A percentile compares a stretch with the other conserved stretches of the same genome.
These are phyloP conservation scores for Dactylonectria macrodidyma DNA, from an alignment of 2,329 filamentous ascomycete genomes.

Conservation along the genomic window DNA sequence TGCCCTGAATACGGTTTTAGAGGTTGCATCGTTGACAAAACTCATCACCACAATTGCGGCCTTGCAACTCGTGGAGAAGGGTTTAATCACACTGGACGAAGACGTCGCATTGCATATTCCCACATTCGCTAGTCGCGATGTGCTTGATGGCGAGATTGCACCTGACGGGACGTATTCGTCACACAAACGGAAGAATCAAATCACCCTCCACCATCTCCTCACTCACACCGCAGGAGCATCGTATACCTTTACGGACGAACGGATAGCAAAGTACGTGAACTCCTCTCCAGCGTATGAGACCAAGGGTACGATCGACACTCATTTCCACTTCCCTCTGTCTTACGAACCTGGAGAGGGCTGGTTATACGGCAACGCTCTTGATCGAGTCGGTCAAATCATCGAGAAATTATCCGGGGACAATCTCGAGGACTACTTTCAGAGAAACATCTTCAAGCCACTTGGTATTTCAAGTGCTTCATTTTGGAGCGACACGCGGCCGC, in stretches of 20 bases:
- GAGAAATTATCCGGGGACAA: neutral
- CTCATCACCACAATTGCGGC: neutral
- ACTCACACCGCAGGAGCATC: neutral
- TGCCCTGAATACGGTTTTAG: neutral
- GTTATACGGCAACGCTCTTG: neutral
- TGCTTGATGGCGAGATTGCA: neutral
- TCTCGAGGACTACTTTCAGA: neutral
- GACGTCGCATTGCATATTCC: neutral
- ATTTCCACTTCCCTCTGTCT: neutral
- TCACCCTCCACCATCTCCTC: neutral
- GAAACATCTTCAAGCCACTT: neutral
- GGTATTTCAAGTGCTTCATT: neutral
- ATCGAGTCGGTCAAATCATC: neutral
- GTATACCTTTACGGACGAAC: neutral
- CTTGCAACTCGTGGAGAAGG: neutral
- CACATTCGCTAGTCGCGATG: neutral
- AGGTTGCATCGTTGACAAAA: constrained; percentile 7
- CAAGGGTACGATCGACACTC: neutral
- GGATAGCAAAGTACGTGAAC: neutral
- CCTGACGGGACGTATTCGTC: neutral
- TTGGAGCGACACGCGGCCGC: neutral
- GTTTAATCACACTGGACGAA: neutral
- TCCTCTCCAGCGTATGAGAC: neutral
- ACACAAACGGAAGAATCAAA: neutral
- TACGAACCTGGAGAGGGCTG: neutral